These are phyloP conservation scores for Agaricus blazei DNA, from an alignment of 768 basidiomycete genomes.

Conservation along the genomic window DNA sequence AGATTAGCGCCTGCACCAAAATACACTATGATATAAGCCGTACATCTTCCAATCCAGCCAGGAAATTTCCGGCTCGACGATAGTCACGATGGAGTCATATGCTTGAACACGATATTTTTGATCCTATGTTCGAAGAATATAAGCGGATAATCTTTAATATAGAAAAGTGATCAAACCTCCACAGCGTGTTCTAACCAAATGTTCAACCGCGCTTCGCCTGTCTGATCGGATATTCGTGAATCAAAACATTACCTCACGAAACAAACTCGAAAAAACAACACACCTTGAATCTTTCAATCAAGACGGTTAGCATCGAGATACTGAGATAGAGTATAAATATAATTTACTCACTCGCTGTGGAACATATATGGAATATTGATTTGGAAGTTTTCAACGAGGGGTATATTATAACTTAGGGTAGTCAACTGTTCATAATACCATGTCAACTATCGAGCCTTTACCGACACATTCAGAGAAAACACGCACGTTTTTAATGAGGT, in stretches of 20 bases:
- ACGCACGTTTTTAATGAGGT: slow-evolving; percentile 66
- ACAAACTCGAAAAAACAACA: neutral
- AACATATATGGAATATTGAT: slow-evolving; percentile 68
- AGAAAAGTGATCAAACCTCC: slow-evolving; percentile 41
- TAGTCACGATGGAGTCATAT: slow-evolving; percentile 69
- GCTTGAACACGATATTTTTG: slow-evolving; percentile 57
- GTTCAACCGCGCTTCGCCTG: slow-evolving; percentile 68
- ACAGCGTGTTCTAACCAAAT: slow-evolving; percentile 70
- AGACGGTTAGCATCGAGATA: neutral
- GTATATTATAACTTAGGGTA: slow-evolving; percentile 44
- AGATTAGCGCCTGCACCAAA: neutral
- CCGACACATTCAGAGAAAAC: neutral
- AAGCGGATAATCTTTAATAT: neutral
- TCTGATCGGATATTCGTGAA: slow-evolving; percentile 32
- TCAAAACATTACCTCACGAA: neutral
- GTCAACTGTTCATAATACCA: slow-evolving; percentile 43
- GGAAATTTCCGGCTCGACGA: slow-evolving; percentile 77
- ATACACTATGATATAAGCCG: slow-evolving; percentile 19
- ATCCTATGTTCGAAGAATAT: slow-evolving; percentile 33
- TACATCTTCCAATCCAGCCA: slow-evolving; percentile 80
- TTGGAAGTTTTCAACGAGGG: slow-evolving; percentile 51
- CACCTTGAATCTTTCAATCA: slow-evolving; percentile 56
- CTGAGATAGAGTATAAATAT: slow-evolving; percentile 2
- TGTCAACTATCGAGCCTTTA: slow-evolving; percentile 5
- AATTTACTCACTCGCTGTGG: slow-evolving; percentile 68